These are phyloP conservation scores for Chalciporus pseudorubinellus DNA, from an alignment of 768 basidiomycete genomes.

Conservation along the genomic window DNA sequence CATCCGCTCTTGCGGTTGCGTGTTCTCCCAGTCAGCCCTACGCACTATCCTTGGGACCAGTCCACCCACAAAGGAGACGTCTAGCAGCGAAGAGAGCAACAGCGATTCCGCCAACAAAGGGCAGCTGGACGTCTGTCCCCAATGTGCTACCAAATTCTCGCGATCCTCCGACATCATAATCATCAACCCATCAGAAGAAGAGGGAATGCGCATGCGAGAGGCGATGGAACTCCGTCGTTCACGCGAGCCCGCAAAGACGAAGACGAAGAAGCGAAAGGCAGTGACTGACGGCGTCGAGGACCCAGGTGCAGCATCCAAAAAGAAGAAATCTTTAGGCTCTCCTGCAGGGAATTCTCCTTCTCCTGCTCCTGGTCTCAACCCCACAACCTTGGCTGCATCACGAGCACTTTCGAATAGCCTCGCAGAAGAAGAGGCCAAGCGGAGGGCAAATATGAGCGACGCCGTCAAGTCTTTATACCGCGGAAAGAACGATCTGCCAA, in stretches of 20 bases:
- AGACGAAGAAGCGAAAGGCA: constrained; percentile 63
- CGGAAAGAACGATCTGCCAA: constrained; percentile 49
- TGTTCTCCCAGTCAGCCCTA: constrained; percentile 83
- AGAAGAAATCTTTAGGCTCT: constrained; percentile 28
- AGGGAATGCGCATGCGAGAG: constrained; percentile 55
- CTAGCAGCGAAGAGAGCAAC: constrained; percentile 29
- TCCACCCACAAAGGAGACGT: constrained; percentile 23
- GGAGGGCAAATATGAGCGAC: constrained; percentile 81
- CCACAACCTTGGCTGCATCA: constrained; percentile 54
- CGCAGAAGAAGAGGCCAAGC: constrained; percentile 77
- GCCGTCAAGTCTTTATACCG: constrained; percentile 81
- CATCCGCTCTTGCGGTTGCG: constrained; percentile 82
- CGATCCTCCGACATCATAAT: constrained; percentile 50
- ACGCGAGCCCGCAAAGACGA: constrained; percentile 51
- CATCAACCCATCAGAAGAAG: constrained; percentile 71
- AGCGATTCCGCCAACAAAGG: constrained; percentile 19
- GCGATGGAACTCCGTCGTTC: constrained; percentile 59
- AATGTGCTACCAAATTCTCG: constrained; percentile 72
- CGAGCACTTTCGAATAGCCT: constrained; percentile 69
- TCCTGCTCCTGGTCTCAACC: constrained; percentile 38
- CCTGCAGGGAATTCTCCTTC: constrained; percentile 13
- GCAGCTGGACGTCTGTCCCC: constrained; percentile 65
- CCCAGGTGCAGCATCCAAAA: constrained; percentile 42
- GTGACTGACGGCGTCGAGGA: constrained; percentile 26
- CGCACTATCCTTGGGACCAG: constrained; percentile 47